Evolutionary conservation across 2,329 filamentous ascomycete genomes (phyloP).

Genomic region (Claviceps sp.): DNA sequence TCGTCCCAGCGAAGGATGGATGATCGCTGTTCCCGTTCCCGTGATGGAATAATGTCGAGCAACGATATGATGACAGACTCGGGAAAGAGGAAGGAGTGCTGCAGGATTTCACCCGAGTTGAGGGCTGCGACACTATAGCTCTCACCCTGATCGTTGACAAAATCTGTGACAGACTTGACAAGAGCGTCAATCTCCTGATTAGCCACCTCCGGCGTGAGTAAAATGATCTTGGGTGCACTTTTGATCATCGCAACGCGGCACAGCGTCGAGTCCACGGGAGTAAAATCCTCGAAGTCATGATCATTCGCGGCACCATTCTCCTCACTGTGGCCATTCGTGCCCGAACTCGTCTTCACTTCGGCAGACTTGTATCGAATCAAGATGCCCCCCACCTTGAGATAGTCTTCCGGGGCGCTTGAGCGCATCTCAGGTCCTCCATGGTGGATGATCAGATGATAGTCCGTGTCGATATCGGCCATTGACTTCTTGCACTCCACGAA

Average conservation of each 20-base stretch:
- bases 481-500: constrained; percentile 18
- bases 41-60: constrained; percentile 24
- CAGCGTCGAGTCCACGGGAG: neutral
- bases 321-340: neutral
- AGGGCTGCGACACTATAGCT: neutral
- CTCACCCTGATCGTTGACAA: neutral
- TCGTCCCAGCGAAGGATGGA: constrained; percentile 26
- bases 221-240: neutral
- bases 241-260: neutral
- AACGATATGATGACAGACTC: constrained; percentile 29
- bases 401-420: constrained; percentile 8
- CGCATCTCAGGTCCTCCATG: constrained; percentile 9
- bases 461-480: constrained; percentile 11
- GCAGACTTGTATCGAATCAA: constrained; percentile 9
- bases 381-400: constrained; percentile 17
- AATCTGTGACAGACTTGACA: neutral
- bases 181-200: neutral
- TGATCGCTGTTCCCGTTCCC: constrained; percentile 7
- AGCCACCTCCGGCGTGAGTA: constrained; percentile 1
- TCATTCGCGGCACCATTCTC: neutral
- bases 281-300: neutral
- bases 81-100: constrained; percentile 8
- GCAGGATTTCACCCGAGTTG: constrained; percentile 2
- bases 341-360: neutral
- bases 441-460: constrained; percentile 22